Conservation (phyloP, 2,329 filamentous ascomycete species). For the Byssothecium circinans region DNA sequence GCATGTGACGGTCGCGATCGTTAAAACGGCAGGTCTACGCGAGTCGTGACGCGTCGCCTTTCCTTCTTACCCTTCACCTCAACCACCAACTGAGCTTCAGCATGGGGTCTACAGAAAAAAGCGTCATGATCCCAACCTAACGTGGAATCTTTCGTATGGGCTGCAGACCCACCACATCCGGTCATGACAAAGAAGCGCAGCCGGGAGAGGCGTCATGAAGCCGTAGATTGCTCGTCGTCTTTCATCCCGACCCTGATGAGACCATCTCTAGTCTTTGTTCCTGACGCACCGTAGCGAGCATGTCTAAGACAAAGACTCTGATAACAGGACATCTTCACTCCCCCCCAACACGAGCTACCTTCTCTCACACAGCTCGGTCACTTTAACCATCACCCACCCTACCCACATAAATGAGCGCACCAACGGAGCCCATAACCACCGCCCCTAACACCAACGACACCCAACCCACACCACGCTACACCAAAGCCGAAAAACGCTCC, state of each 20-base stretch:
- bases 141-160: neutral
- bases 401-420: neutral
- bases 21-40: no score
- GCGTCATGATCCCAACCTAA: neutral
- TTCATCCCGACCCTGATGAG: neutral
- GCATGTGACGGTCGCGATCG: conserved; percentile 8
- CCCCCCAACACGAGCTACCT: no score
- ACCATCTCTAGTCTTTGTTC: neutral
- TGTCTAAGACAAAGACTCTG: no score
- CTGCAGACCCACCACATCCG: neutral
- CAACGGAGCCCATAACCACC: neutral
- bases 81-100: no score
- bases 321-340: no score
- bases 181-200: no score
- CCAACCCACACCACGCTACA: conserved; percentile 5
- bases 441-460: neutral
- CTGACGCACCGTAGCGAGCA: no score
- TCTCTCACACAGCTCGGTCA: neutral
- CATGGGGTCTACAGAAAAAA: neutral
- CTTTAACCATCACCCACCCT: neutral
- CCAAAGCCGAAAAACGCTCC: conserved; percentile 13
- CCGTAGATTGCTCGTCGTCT: neutral
- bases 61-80: no score
- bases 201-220: no score
- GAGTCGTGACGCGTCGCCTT: no score